A percentile compares a stretch with the other conserved stretches of the same genome.
These are phyloP conservation scores for Mediolabrus comicus DNA, from an alignment of 108 stramenopile species.

Conservation along the genomic window DNA sequence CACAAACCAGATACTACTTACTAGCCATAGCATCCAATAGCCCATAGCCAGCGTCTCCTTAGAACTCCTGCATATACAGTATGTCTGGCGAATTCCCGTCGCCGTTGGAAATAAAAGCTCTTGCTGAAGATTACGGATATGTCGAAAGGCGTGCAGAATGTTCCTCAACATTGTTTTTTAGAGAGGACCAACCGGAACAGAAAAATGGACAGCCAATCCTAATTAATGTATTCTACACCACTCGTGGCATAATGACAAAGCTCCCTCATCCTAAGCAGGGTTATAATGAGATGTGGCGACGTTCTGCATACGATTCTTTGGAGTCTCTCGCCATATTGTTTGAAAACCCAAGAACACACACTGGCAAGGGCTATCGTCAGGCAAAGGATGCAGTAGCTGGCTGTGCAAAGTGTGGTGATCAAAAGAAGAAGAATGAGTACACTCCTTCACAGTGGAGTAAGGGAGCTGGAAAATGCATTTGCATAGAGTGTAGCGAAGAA, in stretches of 20 bases:
- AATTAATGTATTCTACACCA: slow-evolving; percentile 29
- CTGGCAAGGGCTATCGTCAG: slow-evolving; percentile 15
- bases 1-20: too few species aligned
- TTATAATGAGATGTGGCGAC: slow-evolving; percentile 19
- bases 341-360: slow-evolving; percentile 15
- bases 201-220: background rate
- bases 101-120: background rate
- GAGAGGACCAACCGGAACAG: background rate
- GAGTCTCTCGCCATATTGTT: slow-evolving; percentile 13
- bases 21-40: background rate
- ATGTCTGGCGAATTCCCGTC: background rate
- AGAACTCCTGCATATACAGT: too few species aligned
- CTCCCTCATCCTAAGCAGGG: slow-evolving; percentile 17
- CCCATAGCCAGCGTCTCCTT: too few species aligned
- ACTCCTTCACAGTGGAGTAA: slow-evolving; percentile 26
- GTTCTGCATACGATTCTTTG: slow-evolving; percentile 11
- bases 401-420: slow-evolving; percentile 24
- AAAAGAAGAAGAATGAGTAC: slow-evolving; percentile 18
- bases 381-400: slow-evolving; percentile 20
- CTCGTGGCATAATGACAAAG: slow-evolving; percentile 24
- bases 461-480: slow-evolving; percentile 23
- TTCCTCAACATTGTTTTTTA: slow-evolving; percentile 11
- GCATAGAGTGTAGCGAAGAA: slow-evolving; percentile 19
- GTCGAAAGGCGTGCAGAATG: slow-evolving; percentile 5
- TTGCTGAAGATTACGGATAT: background rate